These are phyloP conservation scores for Mucor mucedo DNA, from an alignment of 371 early-diverging fungal species.

Conservation along the genomic window DNA sequence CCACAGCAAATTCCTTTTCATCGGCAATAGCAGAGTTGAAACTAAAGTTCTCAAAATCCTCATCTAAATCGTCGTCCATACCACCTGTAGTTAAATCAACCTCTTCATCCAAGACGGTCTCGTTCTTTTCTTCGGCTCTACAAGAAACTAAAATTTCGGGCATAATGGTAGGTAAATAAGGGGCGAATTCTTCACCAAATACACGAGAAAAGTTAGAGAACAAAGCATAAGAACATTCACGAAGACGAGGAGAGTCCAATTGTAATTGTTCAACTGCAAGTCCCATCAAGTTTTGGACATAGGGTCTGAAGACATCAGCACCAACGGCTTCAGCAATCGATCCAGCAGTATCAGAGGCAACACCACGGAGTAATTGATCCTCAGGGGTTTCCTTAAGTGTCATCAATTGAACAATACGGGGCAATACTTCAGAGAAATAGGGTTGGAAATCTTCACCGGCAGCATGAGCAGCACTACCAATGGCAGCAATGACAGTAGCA, in stretches of 20 bases:
- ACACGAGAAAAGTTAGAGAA: constrained; percentile 80
- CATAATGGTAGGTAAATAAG: constrained; percentile 73
- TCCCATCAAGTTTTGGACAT: constrained; percentile 71
- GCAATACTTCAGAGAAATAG: constrained; percentile 77
- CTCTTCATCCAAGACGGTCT: constrained; percentile 51
- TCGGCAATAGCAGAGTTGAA: constrained; percentile 83
- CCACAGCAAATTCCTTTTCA: constrained; percentile 90
- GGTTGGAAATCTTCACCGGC: constrained; percentile 72
- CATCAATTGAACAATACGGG: constrained; percentile 74
- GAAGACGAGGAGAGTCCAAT: constrained; percentile 70
- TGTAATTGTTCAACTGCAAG: constrained; percentile 79
- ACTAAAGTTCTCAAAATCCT: constrained; percentile 58
- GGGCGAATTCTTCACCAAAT: constrained; percentile 78
- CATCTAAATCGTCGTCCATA: constrained; percentile 46
- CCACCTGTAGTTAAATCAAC: constrained; percentile 43
- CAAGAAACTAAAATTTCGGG: constrained; percentile 80
- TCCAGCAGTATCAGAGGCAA: constrained; percentile 83
- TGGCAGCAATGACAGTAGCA: constrained; percentile 78
- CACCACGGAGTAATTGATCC: constrained; percentile 76
- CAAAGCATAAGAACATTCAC: constrained; percentile 84
- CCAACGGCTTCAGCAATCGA: constrained; percentile 87
- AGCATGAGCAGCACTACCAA: constrained; percentile 87
- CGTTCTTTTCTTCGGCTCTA: constrained; percentile 68
- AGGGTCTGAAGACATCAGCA: constrained; percentile 77
- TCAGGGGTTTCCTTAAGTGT: constrained; percentile 60